phyloP scores from a whole-genome alignment of 768 basidiomycete species.

The Lentinus brumalis region DNA sequence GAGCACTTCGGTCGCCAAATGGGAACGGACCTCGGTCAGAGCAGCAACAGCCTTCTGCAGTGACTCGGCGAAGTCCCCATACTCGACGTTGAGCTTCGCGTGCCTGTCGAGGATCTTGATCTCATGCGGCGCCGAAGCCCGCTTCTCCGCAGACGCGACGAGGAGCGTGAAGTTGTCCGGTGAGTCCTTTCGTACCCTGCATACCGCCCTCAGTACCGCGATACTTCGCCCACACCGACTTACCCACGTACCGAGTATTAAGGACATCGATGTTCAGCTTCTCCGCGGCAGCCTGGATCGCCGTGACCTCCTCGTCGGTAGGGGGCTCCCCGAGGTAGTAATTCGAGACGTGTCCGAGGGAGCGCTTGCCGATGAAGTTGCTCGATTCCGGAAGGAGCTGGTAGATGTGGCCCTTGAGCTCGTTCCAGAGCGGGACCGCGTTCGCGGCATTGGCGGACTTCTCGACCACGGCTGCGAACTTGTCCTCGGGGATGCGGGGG shows the following conservation, averaged over 20 bases:
- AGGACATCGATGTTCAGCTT: conserved; percentile 72
- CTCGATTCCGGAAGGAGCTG: conserved; percentile 60
- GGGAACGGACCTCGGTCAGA: conserved; percentile 53
- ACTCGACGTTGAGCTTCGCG: conserved; percentile 63
- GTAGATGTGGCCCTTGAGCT: conserved; percentile 79
- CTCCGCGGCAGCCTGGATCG: conserved; percentile 76
- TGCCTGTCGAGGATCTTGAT: conserved; percentile 43
- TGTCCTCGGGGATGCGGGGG: conserved; percentile 62
- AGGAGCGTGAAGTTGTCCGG: conserved; percentile 65
- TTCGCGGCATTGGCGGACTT: conserved; percentile 59
- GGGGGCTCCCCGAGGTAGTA: conserved; percentile 81
- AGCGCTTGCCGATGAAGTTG: conserved; percentile 79
- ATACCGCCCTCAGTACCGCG: neutral
- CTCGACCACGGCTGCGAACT: conserved; percentile 64
- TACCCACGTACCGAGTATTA: conserved; percentile 72
- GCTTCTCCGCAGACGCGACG: conserved; percentile 65
- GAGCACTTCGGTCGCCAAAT: neutral
- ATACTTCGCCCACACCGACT: neutral
- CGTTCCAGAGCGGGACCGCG: conserved; percentile 62
- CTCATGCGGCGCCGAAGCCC: conserved; percentile 44
- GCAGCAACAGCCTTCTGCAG: conserved; percentile 57
- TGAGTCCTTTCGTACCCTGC: conserved; percentile 71
- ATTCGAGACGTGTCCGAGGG: conserved; percentile 76
- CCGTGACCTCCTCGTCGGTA: conserved; percentile 76
- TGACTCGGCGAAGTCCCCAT: conserved; percentile 70